A percentile compares a stretch with the other conserved stretches of the same genome.
These are phyloP conservation scores for Kwoniella mangroviensis DNA, from an alignment of 768 basidiomycete genomes.

Conservation along the genomic window DNA sequence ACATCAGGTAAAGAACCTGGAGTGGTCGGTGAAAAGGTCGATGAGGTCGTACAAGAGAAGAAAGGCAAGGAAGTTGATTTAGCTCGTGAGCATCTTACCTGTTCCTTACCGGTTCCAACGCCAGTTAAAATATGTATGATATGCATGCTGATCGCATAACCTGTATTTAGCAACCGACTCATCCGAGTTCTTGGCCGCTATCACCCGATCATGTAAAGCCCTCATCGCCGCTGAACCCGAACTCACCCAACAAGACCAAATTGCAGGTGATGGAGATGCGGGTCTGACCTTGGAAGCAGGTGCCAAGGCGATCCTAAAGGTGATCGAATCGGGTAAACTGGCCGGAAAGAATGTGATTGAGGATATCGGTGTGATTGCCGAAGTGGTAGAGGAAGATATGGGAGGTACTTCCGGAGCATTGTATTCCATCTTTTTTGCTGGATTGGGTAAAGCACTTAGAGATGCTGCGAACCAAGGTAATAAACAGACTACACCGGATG, in stretches of 20 bases:
- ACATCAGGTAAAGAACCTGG: slow-evolving; percentile 60
- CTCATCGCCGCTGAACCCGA: slow-evolving; percentile 81
- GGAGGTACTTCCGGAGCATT: slow-evolving; percentile 89
- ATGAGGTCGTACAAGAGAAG: slow-evolving; percentile 24
- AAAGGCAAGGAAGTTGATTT: slow-evolving; percentile 45
- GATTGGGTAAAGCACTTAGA: slow-evolving; percentile 74
- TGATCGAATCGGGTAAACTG: slow-evolving; percentile 65
- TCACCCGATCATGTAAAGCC: slow-evolving; percentile 41
- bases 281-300: slow-evolving; percentile 72
- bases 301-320: slow-evolving; percentile 64
- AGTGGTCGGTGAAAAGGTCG: slow-evolving; percentile 28
- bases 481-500: slow-evolving; percentile 61
- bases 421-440: slow-evolving; percentile 92
- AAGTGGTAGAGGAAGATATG: slow-evolving; percentile 81
- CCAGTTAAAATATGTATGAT: not conserved
- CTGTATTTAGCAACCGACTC: slow-evolving; percentile 32
- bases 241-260: slow-evolving; percentile 86
- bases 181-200: slow-evolving; percentile 41
- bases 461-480: slow-evolving; percentile 51
- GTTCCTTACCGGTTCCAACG: not conserved
- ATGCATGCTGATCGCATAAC: not conserved
- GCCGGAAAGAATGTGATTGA: slow-evolving; percentile 69
- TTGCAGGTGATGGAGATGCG: slow-evolving; percentile 86
- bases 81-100: slow-evolving; percentile 34
- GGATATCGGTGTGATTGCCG: slow-evolving; percentile 71